Base-by-base conservation (phyloP, 2,329 filamentous ascomycete species). In the Cladophialophora carrionii region DNA sequence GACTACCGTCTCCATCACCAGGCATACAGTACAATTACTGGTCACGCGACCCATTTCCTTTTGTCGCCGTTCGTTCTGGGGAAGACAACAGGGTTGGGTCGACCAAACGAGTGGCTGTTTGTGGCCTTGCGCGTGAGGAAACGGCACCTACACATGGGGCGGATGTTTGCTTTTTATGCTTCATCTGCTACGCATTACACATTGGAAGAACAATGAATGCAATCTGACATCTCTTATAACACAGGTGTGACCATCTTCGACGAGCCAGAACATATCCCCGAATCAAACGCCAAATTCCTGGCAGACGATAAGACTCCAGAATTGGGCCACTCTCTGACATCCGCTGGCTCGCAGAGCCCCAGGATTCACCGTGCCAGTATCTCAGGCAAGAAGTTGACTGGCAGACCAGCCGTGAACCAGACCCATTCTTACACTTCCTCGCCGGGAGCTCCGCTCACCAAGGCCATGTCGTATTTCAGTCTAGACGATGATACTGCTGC, bases 181-280 rank as follows among this genome's bases (percentile, higher is more conserved):
- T 17, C 29, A 49, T 49, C 20, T 46, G 29, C 17, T 51, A 37
- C 29, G n/a, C 9, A 22, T 17, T 5, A 51, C 26, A 22, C 46
- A 20, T 49, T 17, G 32, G 22, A 34, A 17, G 57, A 34, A 34
- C 43, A 10, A 37, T 37, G 29, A 26, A 31, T 17, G 14, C 14
- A 57, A 14, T 41, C 46, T 51, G 41, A 32, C 43, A 10, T 49
- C 46, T 60, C 31, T 31, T 20, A 29, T 51, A 55, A 46, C 57
- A 26, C 62, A 73, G 72, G 66, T 56, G 71, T 73, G 53, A 71
- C 67, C 41, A 72, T 73, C 26, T 70, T 67, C 48, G 70, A 71
- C 34, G 71, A 73, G 59, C 72, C 72, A 20, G 71, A 73, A 59
- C 62, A 68, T 52, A 71, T 71, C 46, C 57, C 57, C 43, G 66